Evolutionary conservation across 2,329 filamentous ascomycete species (phyloP), one percentile per base, ranked within the genome.

Genomic region (Colletotrichum australisinense): DNA sequence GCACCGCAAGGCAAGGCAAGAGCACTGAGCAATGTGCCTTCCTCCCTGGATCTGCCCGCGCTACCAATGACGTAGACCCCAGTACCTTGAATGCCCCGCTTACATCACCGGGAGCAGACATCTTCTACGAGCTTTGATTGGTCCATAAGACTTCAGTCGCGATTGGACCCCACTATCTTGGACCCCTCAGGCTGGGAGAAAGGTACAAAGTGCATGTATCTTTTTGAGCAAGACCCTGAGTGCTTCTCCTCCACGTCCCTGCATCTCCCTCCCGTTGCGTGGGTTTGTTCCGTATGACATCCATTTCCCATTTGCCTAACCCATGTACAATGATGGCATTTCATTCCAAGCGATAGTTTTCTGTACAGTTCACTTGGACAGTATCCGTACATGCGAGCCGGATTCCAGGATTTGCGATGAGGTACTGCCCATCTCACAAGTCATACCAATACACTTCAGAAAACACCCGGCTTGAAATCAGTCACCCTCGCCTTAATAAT

Each of bases 401-500:
- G 14, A 42, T 19, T 16, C 16, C 38, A 42, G 2, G 38, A 5
- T 19, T 6, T 19, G 38, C 19, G 38, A 19, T 5, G 16, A 6
- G 38, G 2, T 42, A 19, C 38, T 42, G 38, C 38, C 16, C 16
- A 19, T 42, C 35, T 38, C 38, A 46, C 38, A 14, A 46, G 35
- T 38, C 12, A 38, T 14, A 11, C 19, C 38, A 4, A 46, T 14
- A 16, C 16, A 14, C 38, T 19, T 19, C 46, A 73, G 28, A 76
- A 83, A 0, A 84, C 84, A 0, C 88, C 89, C 11, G 86, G 84
- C 58, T 81, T 83, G 81, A 92, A 93, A 79, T 93, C 91, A 2
- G 93, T 78, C 0, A 93, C 89, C 69, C 87, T 85, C 2, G 86
- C 86, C 78, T 88, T 88, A 73, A 88, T 82, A 16, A 92, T 76